Base-by-base conservation (phyloP, 495 filamentous ascomycete species). In the Tuber brumale region DNA sequence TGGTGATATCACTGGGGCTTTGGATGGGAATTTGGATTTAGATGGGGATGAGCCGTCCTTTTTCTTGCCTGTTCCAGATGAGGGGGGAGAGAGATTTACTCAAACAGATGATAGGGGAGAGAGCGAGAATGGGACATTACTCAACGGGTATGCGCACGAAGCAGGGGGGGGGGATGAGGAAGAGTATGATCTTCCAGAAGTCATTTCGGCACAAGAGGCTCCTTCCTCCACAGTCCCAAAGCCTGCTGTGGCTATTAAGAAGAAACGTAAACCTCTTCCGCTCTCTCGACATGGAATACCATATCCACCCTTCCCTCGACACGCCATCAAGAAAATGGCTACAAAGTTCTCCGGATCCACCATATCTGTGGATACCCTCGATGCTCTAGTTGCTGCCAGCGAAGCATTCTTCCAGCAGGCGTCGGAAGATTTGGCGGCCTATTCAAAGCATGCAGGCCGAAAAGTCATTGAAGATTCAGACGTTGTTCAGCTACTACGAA, bases 361-460 rank as follows among this genome's bases (percentile, higher is more conserved):
- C 78, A 89, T 97, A 72, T 89, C 86, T 76, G 89, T 91, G 51
- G 91, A 94, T 43, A 90, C 91, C 2, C 85, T 97, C 72, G 87
- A 88, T 27, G 90, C 89, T 39, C 90, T 97, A 51, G 89, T 91
- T 82, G 90, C 92, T 80, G 92, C 93, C 23, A 91, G 91, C 27
- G 92, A 94, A 46, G 94, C 92, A 90, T 97, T 93, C 84, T 96
- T 97, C 81, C 91, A 95, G 80, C 94, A 97, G 83, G 86, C 91
- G 21, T 88, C 92, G 74, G 92, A 92, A 39, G 93, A 96, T 81
- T 85, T 97, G 76, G 88, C 88, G 5, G 89, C 87, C 2, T 97
- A 94, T 84, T 91, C 94, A 14, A 86, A 90, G 71, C 94, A 97
- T 83, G 93, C 92, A 6, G 89, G 91, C 43, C 88, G 94, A 61